phyloP scores from a whole-genome alignment of 2,329 filamentous ascomycete species.

The Taxawa tesnikishii region DNA sequence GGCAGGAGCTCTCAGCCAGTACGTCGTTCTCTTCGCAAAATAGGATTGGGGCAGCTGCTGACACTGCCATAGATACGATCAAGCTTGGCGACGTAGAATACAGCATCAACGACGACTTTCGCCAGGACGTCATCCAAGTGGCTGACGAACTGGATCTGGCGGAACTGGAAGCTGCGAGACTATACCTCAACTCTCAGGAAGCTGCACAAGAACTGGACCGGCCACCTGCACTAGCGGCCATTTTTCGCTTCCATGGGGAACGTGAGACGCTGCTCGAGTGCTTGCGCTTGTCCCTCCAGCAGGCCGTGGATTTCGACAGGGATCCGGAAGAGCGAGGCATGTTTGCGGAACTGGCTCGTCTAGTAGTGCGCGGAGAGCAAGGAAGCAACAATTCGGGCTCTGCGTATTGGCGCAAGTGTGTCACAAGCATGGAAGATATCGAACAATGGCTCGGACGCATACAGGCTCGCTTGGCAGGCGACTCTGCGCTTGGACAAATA shows the following conservation, averaged over 20 bases:
- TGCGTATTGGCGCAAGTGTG: slow-evolving; percentile 60
- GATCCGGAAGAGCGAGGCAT: slow-evolving; percentile 42
- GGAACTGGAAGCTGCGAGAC: slow-evolving; percentile 68
- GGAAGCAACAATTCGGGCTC: slow-evolving; percentile 42
- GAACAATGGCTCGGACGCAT: slow-evolving; percentile 66
- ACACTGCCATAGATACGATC: slow-evolving; percentile 53
- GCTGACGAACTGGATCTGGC: slow-evolving; percentile 85
- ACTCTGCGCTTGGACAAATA: slow-evolving; percentile 58
- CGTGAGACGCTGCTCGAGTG: slow-evolving; percentile 75
- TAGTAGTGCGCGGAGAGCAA: slow-evolving; percentile 39
- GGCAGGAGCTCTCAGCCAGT: slow-evolving; percentile 59
- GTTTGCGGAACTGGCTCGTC: slow-evolving; percentile 43
- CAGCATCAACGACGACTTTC: slow-evolving; percentile 73
- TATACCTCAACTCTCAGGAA: slow-evolving; percentile 57
- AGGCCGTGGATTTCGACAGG: slow-evolving; percentile 48
- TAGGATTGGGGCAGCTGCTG: slow-evolving; percentile 2
- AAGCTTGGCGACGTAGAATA: slow-evolving; percentile 62
- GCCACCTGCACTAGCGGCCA: slow-evolving; percentile 61
- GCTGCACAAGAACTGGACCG: slow-evolving; percentile 59
- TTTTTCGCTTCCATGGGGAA: slow-evolving; percentile 80
- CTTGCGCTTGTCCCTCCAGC: slow-evolving; percentile 64
- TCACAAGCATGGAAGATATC: slow-evolving; percentile 63
- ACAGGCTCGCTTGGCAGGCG: slow-evolving; percentile 62
- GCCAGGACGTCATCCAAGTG: slow-evolving; percentile 67
- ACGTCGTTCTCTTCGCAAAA: slow-evolving; percentile 13